Conservation (phyloP, 495 filamentous ascomycete genomes). For the Hypoxylon fuscum region DNA sequence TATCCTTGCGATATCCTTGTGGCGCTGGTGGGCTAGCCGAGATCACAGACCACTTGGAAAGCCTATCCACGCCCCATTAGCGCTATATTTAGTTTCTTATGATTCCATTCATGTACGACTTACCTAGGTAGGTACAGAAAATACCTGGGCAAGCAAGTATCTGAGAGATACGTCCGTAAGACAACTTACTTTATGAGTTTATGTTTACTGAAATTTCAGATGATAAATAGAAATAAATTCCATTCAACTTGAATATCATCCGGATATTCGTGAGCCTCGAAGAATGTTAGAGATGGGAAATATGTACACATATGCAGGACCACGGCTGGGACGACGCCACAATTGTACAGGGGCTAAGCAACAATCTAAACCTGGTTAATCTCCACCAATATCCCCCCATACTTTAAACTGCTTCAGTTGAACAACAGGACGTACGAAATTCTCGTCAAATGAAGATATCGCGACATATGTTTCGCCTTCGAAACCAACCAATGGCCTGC, state of each 20-base stretch:
- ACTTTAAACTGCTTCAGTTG: not conserved
- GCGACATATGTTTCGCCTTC: not conserved
- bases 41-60: constrained; percentile 19
- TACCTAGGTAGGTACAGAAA: not conserved
- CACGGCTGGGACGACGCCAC: too few species aligned
- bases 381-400: not conserved
- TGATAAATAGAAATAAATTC: too few species aligned
- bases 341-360: not conserved
- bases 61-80: constrained; percentile 3
- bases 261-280: too few species aligned
- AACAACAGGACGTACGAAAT: not conserved
- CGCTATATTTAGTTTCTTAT: constrained; percentile 29
- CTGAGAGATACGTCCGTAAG: too few species aligned
- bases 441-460: not conserved
- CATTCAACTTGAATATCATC: too few species aligned
- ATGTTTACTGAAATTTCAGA: too few species aligned
- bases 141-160: not conserved
- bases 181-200: too few species aligned
- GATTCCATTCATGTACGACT: not conserved
- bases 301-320: too few species aligned
- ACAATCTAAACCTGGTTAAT: not conserved
- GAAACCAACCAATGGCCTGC: not conserved
- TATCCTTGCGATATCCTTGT: too few species aligned
- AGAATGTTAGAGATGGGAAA: too few species aligned
- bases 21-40: constrained; percentile 16